These are phyloP conservation scores for Aspergillus awamori DNA, from an alignment of 2,329 filamentous ascomycete genomes.

Conservation along the genomic window DNA sequence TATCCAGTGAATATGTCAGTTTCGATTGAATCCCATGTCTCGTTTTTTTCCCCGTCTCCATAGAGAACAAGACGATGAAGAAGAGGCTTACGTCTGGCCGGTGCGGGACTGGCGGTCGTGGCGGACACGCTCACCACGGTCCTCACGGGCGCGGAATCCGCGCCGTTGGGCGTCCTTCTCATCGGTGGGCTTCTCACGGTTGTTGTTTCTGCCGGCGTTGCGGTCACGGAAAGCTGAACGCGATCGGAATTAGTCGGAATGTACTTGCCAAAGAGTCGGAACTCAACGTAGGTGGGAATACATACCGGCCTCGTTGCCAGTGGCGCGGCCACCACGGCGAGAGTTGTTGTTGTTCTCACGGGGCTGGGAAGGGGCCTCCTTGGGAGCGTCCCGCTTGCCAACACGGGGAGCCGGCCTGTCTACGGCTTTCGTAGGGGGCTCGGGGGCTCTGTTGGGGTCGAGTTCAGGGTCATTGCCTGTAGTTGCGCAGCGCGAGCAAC, in stretches of 20 bases:
- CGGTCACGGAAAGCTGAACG: conserved; percentile 83
- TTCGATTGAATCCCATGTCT: too few relatives aligned
- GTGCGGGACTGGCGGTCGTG: conserved; percentile 67
- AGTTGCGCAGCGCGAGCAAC: conserved; percentile 18
- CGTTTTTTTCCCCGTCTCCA: neutral
- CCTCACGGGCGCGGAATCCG: conserved; percentile 44
- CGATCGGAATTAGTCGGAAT: conserved; percentile 20
- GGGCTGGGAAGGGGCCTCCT: conserved; percentile 63
- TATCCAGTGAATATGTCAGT: conserved; percentile 21
- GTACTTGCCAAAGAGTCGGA: neutral
- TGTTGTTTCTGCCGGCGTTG: conserved; percentile 76
- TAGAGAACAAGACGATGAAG: neutral
- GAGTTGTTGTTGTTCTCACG: conserved; percentile 38
- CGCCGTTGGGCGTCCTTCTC: conserved; percentile 52
- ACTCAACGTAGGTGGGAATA: conserved; percentile 27
- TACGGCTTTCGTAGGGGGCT: conserved; percentile 82
- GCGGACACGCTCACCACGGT: conserved; percentile 59
- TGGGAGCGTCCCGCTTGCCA: conserved; percentile 84
- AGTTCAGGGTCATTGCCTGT: conserved; percentile 71
- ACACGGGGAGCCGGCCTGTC: conserved; percentile 78
- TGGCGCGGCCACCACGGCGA: conserved; percentile 57
- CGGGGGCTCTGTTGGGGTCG: conserved; percentile 72
- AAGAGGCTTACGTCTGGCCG: conserved; percentile 58
- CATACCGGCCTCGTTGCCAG: conserved; percentile 87
- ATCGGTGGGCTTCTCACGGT: conserved; percentile 78